Conservation (phyloP, 345 rosid genomes). For the Psidium guajava region DNA sequence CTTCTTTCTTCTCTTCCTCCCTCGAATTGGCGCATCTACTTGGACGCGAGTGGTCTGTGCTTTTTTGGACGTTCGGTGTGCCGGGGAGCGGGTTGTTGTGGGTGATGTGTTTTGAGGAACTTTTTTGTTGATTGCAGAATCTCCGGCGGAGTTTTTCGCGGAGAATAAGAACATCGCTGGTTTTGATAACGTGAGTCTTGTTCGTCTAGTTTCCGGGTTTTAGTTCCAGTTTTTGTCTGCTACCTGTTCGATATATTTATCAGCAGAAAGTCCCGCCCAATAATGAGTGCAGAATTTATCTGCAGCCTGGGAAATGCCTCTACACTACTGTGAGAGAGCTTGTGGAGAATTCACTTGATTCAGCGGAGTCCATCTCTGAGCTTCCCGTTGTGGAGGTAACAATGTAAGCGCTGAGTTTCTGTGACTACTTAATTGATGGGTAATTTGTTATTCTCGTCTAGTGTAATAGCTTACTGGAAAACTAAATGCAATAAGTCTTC, state of each 20-base stretch:
- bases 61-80: neutral
- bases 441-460: neutral
- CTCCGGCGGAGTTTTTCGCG: constrained; percentile 97
- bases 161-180: constrained; percentile 99
- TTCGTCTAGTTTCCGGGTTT: neutral
- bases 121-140: constrained; percentile 42
- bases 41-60: neutral
- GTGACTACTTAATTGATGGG: neutral
- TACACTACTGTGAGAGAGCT: constrained; percentile 92
- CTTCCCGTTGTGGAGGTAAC: constrained; percentile 82
- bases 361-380: constrained; percentile 85
- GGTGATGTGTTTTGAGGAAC: neutral
- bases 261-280: neutral
- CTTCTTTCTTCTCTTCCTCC: neutral
- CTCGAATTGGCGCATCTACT: neutral
- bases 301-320: constrained; percentile 84
- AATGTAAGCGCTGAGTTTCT: constrained; percentile 31
- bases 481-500: neutral
- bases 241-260: neutral
- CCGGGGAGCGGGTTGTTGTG: neutral
- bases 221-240: neutral
- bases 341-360: constrained; percentile 91
- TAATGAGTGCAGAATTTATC: neutral
- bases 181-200: constrained; percentile 71
- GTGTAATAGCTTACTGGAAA: neutral